Evolutionary conservation across 129 eudicot species (phyloP).

Genomic region (Tanacetum coccineum): DNA sequence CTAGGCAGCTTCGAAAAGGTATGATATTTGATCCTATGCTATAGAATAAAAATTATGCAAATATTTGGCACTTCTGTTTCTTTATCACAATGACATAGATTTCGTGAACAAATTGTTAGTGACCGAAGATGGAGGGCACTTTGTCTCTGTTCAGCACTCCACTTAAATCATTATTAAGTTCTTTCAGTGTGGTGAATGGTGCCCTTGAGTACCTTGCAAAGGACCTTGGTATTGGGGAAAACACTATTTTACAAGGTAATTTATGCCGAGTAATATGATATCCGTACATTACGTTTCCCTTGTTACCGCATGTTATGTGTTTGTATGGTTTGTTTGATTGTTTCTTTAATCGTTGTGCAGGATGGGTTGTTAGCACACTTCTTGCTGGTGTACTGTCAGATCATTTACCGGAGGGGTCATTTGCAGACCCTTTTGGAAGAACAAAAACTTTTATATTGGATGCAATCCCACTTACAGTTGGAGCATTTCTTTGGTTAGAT

Average conservation of each 20-base stretch:
- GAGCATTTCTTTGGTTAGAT: constrained; percentile 86
- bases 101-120: too few relatives aligned
- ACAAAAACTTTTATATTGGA: constrained; percentile 74
- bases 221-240: constrained; percentile 84
- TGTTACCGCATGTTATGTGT: neutral
- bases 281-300: neutral
- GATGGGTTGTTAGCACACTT: constrained; percentile 48
- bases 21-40: too few relatives aligned
- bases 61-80: too few relatives aligned
- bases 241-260: constrained; percentile 79
- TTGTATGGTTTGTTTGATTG: neutral
- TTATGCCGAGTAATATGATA: neutral
- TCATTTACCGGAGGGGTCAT: constrained; percentile 92
- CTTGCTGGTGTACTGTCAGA: constrained; percentile 95
- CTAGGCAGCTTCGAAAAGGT: too few relatives aligned
- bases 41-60: too few relatives aligned
- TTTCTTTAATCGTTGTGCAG: constrained; percentile 27
- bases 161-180: constrained; percentile 10
- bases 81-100: too few relatives aligned
- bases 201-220: constrained; percentile 87
- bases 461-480: constrained; percentile 80
- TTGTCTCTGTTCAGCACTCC: too few relatives aligned
- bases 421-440: constrained; percentile 90
- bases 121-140: too few relatives aligned
- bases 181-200: constrained; percentile 87